Conservation (phyloP, 768 basidiomycete genomes). For the Boletus patriciae region DNA sequence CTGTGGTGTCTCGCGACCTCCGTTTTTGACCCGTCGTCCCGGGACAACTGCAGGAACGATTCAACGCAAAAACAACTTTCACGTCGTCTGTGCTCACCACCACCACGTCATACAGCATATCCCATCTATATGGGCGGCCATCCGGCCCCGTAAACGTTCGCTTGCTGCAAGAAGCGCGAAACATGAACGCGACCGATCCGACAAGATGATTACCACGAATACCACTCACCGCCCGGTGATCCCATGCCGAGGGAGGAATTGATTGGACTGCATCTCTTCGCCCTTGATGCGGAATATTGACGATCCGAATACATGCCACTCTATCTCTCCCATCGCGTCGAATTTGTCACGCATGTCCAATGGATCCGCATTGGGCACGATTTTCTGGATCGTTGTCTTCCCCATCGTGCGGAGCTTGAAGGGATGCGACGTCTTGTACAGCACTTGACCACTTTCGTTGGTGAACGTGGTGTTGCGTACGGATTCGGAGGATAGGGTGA, state of each 20-base stretch:
- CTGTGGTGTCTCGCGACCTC: slow-evolving; percentile 21
- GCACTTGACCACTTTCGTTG: slow-evolving; percentile 22
- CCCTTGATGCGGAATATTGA: slow-evolving; percentile 33
- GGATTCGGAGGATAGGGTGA: slow-evolving; percentile 20
- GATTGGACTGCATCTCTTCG: slow-evolving; percentile 21
- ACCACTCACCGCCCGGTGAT: slow-evolving; percentile 14
- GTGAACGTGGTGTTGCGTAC: slow-evolving; percentile 23
- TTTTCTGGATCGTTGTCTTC: slow-evolving; percentile 24
- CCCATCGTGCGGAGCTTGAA: background rate
- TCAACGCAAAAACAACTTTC: background rate
- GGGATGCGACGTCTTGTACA: slow-evolving; percentile 26
- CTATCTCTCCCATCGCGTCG: slow-evolving; percentile 34
- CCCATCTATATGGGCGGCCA: slow-evolving; percentile 34
- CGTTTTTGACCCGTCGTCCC: slow-evolving; percentile 10
- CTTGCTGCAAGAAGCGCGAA: slow-evolving; percentile 1
- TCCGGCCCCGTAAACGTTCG: slow-evolving; percentile 34
- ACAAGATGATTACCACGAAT: background rate
- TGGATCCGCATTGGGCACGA: slow-evolving; percentile 16
- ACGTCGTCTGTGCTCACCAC: slow-evolving; percentile 5
- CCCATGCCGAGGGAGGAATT: slow-evolving; percentile 24
- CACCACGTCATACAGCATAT: slow-evolving; percentile 13
- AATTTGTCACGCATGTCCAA: slow-evolving; percentile 29
- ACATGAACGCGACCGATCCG: background rate
- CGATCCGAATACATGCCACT: slow-evolving; percentile 28
- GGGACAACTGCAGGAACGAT: slow-evolving; percentile 10